These are phyloP conservation scores for Aureobasidium sp. DNA, from an alignment of 2,329 filamentous ascomycete genomes.

Conservation along the genomic window DNA sequence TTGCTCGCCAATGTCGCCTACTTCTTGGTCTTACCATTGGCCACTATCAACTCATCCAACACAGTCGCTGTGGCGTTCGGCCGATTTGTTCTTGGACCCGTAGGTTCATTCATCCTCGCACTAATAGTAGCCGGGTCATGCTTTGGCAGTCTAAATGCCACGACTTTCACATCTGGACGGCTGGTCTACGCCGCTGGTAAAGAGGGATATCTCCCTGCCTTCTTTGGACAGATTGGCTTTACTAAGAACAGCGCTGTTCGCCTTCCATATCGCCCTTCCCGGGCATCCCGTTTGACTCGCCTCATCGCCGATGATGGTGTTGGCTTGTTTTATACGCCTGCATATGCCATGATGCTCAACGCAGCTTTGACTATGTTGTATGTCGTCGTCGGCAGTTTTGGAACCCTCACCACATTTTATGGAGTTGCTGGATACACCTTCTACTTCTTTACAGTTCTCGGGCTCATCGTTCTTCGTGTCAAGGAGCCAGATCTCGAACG, in stretches of 20 bases:
- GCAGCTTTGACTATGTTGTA: slow-evolving; percentile 65
- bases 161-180: slow-evolving; percentile 85
- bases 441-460: slow-evolving; percentile 92
- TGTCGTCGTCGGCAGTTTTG: slow-evolving; percentile 80
- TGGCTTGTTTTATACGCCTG: slow-evolving; percentile 86
- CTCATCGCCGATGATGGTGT: slow-evolving; percentile 64
- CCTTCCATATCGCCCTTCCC: slow-evolving; percentile 34
- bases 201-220: slow-evolving; percentile 79
- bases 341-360: slow-evolving; percentile 84
- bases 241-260: slow-evolving; percentile 36
- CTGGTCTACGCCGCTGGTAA: slow-evolving; percentile 91
- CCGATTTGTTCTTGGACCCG: slow-evolving; percentile 75
- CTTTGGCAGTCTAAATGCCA: slow-evolving; percentile 90
- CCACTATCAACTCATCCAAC: slow-evolving; percentile 76
- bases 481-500: slow-evolving; percentile 79
- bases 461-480: slow-evolving; percentile 83
- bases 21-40: slow-evolving; percentile 81
- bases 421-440: slow-evolving; percentile 96
- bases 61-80: slow-evolving; percentile 96
- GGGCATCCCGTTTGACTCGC: slow-evolving; percentile 50
- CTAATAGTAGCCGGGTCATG: slow-evolving; percentile 86
- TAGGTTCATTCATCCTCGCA: slow-evolving; percentile 76
- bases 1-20: slow-evolving; percentile 88
- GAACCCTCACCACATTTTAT: slow-evolving; percentile 90
- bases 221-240: slow-evolving; percentile 79